Evolutionary conservation across 2,329 filamentous ascomycete species (phyloP).

Genomic region (Hypoxylon sp.): DNA sequence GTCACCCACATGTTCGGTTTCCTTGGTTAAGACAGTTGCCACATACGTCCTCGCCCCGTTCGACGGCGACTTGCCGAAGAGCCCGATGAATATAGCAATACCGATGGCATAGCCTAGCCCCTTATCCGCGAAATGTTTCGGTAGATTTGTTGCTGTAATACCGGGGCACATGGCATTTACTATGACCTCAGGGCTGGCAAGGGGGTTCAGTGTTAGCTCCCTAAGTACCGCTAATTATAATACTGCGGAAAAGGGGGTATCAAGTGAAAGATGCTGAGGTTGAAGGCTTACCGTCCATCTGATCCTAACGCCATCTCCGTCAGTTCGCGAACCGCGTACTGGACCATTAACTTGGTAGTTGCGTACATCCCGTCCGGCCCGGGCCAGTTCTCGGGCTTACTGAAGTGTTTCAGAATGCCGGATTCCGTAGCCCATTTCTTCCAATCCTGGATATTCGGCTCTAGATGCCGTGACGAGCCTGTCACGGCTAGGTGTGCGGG

Average conservation of each 20-base stretch:
- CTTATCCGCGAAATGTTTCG: slow-evolving; percentile 31
- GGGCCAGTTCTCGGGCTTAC: slow-evolving; percentile 50
- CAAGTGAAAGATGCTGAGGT: neutral
- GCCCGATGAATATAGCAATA: slow-evolving; percentile 28
- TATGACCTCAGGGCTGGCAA: slow-evolving; percentile 49
- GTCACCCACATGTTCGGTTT: slow-evolving; percentile 47
- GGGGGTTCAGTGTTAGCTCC: slow-evolving; percentile 1
- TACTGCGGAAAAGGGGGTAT: neutral
- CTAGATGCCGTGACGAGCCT: slow-evolving; percentile 46
- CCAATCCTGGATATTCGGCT: slow-evolving; percentile 46
- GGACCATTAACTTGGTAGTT: slow-evolving; percentile 49
- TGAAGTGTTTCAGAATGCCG: slow-evolving; percentile 48
- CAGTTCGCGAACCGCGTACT: slow-evolving; percentile 48
- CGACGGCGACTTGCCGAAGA: slow-evolving; percentile 49
- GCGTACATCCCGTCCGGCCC: slow-evolving; percentile 46
- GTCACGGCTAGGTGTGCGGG: slow-evolving; percentile 50
- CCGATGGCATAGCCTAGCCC: slow-evolving; percentile 24
- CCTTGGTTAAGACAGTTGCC: slow-evolving; percentile 43
- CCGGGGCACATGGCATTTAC: slow-evolving; percentile 52
- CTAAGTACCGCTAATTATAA: too few relatives aligned
- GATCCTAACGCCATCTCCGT: slow-evolving; percentile 43
- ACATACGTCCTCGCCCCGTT: slow-evolving; percentile 50
- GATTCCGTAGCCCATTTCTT: slow-evolving; percentile 36
- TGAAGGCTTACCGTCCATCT: slow-evolving; percentile 43
- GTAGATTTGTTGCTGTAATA: slow-evolving; percentile 45